phyloP scores from a whole-genome alignment of 2,329 filamentous ascomycete genomes.

The Aureobasidium sp. region DNA sequence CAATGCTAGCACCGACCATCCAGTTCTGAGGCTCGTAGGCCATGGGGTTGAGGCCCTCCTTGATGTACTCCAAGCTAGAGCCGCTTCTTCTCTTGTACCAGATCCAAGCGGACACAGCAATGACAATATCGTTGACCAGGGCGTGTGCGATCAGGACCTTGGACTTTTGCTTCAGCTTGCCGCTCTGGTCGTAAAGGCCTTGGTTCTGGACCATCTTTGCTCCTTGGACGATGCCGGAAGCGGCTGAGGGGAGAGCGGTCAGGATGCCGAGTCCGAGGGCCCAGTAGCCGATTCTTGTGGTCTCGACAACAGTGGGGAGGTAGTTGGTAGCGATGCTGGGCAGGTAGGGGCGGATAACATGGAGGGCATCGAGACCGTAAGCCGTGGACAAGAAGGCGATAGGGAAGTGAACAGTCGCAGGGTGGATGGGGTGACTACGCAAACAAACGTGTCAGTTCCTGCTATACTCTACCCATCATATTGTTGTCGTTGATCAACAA shows the following conservation, averaged over 20 bases:
- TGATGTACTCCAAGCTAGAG: slow-evolving; percentile 18
- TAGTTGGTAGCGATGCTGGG: slow-evolving; percentile 23
- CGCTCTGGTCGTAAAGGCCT: slow-evolving; percentile 30
- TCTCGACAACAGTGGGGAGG: slow-evolving; percentile 25
- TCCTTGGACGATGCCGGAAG: slow-evolving; percentile 29
- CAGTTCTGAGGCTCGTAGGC: slow-evolving; percentile 27
- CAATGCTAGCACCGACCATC: slow-evolving; percentile 30
- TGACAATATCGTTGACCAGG: slow-evolving; percentile 32
- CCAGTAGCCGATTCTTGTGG: slow-evolving; percentile 36
- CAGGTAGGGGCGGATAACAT: slow-evolving; percentile 26
- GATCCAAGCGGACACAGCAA: slow-evolving; percentile 31
- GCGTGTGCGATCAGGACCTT: slow-evolving; percentile 35
- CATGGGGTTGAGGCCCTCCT: slow-evolving; percentile 18
- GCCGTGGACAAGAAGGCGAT: slow-evolving; percentile 36
- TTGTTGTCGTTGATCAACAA: not conserved
- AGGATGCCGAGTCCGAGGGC: slow-evolving; percentile 33
- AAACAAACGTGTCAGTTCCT: not conserved
- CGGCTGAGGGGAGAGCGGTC: slow-evolving; percentile 25
- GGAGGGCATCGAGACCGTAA: slow-evolving; percentile 33
- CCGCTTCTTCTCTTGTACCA: slow-evolving; percentile 33
- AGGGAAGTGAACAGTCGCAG: slow-evolving; percentile 35
- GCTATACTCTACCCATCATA: not conserved
- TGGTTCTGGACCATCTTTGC: slow-evolving; percentile 34
- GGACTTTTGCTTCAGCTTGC: slow-evolving; percentile 30
- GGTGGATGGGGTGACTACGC: slow-evolving; percentile 33